Percentiles rank a stretch among this genome's conserved stretches.
Conservation (phyloP, 2,329 filamentous ascomycete genomes). For the Xylaria polymorpha region DNA sequence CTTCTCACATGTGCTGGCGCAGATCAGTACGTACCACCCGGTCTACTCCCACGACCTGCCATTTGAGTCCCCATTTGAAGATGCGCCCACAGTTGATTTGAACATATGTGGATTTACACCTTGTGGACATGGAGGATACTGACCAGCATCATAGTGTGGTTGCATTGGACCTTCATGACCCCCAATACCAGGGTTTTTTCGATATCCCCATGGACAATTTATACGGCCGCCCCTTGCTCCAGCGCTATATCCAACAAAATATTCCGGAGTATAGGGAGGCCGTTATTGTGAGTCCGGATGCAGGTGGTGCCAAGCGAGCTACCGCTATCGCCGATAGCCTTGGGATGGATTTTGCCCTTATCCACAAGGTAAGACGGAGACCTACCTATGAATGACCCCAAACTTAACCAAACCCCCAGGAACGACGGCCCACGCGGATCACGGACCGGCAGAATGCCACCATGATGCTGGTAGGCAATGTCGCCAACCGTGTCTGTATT, state of each 20-base stretch:
- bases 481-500: conserved; percentile 83
- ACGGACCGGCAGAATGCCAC: conserved; percentile 90
- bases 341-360: conserved; percentile 94
- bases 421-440: conserved; percentile 88
- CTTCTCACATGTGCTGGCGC: conserved; percentile 94
- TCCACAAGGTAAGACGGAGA: conserved; percentile 82
- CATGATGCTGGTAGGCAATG: conserved; percentile 95
- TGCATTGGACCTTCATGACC: conserved; percentile 96
- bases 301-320: conserved; percentile 94
- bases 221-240: conserved; percentile 82
- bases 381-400: conserved; percentile 44
- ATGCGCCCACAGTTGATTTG: conserved; percentile 5
- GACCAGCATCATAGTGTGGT: conserved; percentile 69
- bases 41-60: conserved; percentile 26
- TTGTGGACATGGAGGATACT: conserved; percentile 40
- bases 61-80: conserved; percentile 3
- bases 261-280: conserved; percentile 87
- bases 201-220: conserved; percentile 98
- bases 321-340: conserved; percentile 94
- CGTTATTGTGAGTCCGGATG: conserved; percentile 95
- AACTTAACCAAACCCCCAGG: conserved; percentile 63
- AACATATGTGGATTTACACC: conserved; percentile 20
- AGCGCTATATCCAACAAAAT: conserved; percentile 79
- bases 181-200: conserved; percentile 98
- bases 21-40: conserved; percentile 75